Base-by-base conservation (phyloP, 108 stramenopile species). In the Hondaea fermentalgiana region DNA sequence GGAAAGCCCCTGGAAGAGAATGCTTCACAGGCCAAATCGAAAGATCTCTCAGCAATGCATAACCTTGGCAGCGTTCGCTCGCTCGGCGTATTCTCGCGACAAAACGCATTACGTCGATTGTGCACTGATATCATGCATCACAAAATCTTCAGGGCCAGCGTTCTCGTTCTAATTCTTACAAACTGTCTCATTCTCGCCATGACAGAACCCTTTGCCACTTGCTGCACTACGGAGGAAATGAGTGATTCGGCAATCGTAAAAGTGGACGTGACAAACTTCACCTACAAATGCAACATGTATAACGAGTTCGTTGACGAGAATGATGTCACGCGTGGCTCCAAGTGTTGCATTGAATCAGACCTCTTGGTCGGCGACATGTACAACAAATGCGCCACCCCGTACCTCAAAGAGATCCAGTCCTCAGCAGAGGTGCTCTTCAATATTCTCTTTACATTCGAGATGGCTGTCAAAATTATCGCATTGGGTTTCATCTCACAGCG, bases 391-490 rank as follows among this genome's bases (percentile, higher is more conserved):
- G 6, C 76, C 6, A 45, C 76, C 8, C 49, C 76, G 49, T 19
- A 6, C 10, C 19, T 83, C 59, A 88, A 59, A 2, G 5, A 45
- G 21, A 0, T 60, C 45, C 14, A 42, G 10, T 58, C 35, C 43
- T 42, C 29, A 49, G 35, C 45, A 19, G 89, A 89, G 83, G 44
- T 57, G 10, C 14, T 89, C 5, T 94, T 94, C 60, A 72, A 88
- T 19, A 35, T 89, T 16, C 88, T 95, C 59, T 96, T 95, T 90
- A 88, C 92, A 58, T 43, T 92, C 1, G 95, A 96, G 87, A 92
- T 89, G 53, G 42, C 92, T 23, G 57, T 95, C 43, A 96, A 96
- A 72, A 89, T 93, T 14, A 69, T 95, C n/a, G 95, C 94, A 35
- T 72, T 89, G 59, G 95, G 95, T 28, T 91, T 93, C 25, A 59